Percentiles rank a stretch among this genome's conserved stretches.
Conservation (phyloP, 805 yeast species). For the Dipodascus albidus region DNA sequence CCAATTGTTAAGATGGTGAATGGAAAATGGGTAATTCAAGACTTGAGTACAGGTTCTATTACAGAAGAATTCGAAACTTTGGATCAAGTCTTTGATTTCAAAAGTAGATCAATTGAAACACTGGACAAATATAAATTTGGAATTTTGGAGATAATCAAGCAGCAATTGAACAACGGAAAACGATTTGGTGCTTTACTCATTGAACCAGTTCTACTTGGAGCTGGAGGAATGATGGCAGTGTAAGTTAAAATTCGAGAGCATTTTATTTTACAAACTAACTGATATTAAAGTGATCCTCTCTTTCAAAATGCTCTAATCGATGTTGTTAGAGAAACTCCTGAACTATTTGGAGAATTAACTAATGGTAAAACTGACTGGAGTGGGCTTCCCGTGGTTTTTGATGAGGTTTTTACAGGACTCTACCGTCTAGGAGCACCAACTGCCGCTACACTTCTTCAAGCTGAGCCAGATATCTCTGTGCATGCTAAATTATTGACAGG, state of each 20-base stretch:
- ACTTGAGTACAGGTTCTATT: slow-evolving; percentile 7
- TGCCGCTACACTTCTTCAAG: slow-evolving; percentile 11
- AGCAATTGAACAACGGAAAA: slow-evolving; percentile 8
- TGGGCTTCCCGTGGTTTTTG: slow-evolving; percentile 18
- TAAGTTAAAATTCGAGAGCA: slow-evolving; percentile 4
- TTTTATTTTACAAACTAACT: too few species aligned
- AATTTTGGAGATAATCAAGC: slow-evolving; percentile 8
- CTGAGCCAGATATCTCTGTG: slow-evolving; percentile 17
- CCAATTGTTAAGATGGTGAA: slow-evolving; percentile 14
- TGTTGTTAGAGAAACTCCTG: slow-evolving; percentile 10
- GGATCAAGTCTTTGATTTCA: slow-evolving; percentile 10
- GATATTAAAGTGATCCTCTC: slow-evolving; percentile 12
- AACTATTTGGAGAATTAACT: slow-evolving; percentile 7
- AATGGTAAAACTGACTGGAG: slow-evolving; percentile 11
- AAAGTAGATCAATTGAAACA: slow-evolving; percentile 5
- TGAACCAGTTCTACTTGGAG: slow-evolving; percentile 19
- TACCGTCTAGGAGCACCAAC: slow-evolving; percentile 16
- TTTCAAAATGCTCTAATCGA: slow-evolving; percentile 16
- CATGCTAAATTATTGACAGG: slow-evolving; percentile 21
- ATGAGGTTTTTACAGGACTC: slow-evolving; percentile 20
- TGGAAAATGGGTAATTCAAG: slow-evolving; percentile 14
- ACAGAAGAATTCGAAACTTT: slow-evolving; percentile 8
- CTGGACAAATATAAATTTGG: slow-evolving; percentile 7
- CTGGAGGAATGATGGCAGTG: slow-evolving; percentile 19
- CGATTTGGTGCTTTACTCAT: slow-evolving; percentile 19